Conservation (phyloP, 345 rosid species). For the Noccaea caerulescens region DNA sequence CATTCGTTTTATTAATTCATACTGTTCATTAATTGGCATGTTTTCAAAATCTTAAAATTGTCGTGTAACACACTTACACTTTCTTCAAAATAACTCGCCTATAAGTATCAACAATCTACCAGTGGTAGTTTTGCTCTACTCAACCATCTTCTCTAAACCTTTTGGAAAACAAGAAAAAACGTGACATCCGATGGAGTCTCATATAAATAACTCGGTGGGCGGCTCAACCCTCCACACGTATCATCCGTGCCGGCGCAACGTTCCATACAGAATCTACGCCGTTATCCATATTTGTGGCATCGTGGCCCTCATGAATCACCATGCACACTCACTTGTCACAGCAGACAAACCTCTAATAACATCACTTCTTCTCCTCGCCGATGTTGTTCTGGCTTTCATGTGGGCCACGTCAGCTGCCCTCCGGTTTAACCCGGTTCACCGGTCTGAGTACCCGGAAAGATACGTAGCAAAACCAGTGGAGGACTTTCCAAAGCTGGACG, state of each 20-base stretch:
- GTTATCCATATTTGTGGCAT: slow-evolving; percentile 54
- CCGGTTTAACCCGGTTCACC: slow-evolving; percentile 50
- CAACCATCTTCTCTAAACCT: too few relatives aligned
- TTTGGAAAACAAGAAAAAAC: neutral
- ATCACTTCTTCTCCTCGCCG: slow-evolving; percentile 51
- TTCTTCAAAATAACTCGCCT: too few relatives aligned
- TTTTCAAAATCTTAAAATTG: too few relatives aligned
- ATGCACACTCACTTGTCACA: slow-evolving; percentile 47
- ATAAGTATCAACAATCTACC: too few relatives aligned
- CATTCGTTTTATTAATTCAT: too few relatives aligned
- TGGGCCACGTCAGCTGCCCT: slow-evolving; percentile 49
- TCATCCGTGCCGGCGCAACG: slow-evolving; percentile 44
- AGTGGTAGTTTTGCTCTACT: too few relatives aligned
- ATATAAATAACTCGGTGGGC: neutral
- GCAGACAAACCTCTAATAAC: slow-evolving; percentile 27
- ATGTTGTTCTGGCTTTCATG: slow-evolving; percentile 64
- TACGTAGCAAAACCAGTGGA: slow-evolving; percentile 35
- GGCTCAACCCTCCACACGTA: slow-evolving; percentile 49
- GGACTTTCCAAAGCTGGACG: slow-evolving; percentile 63
- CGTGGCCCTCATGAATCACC: slow-evolving; percentile 57
- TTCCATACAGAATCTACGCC: slow-evolving; percentile 56
- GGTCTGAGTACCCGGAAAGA: slow-evolving; percentile 53
- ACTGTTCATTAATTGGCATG: too few relatives aligned
- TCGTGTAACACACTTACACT: too few relatives aligned
- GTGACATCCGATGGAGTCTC: neutral